Conservation (phyloP, 371 early-diverging fungal species). For the Saksenaea vasiformis region DNA sequence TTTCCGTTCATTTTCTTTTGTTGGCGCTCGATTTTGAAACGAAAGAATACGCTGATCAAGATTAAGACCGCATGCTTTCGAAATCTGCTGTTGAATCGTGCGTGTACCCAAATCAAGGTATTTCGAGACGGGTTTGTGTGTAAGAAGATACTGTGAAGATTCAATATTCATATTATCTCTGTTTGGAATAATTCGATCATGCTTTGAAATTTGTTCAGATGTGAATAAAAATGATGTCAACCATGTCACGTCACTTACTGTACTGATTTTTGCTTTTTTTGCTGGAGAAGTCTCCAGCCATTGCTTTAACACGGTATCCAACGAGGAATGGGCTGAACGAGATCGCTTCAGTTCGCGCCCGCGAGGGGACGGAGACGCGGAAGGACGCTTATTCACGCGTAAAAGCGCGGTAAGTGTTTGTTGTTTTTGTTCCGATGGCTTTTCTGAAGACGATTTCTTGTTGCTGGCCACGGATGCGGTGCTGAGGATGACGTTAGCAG, state of each 20-base stretch:
- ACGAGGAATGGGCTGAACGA: conserved; percentile 23
- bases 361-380: not conserved
- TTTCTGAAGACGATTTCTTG: not conserved
- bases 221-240: not conserved
- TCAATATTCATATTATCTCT: conserved; percentile 62
- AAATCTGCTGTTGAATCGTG: conserved; percentile 76
- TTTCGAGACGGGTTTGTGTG: conserved; percentile 29
- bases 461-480: not conserved
- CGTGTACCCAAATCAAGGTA: conserved; percentile 50
- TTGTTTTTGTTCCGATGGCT: not conserved
- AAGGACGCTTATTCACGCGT: not conserved
- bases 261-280: not conserved
- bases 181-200: conserved; percentile 78
- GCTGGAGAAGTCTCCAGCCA: conserved; percentile 32
- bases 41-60: conserved; percentile 71
- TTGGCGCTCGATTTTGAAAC: conserved; percentile 73
- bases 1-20: conserved; percentile 50
- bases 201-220: conserved; percentile 38
- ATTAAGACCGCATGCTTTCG: conserved; percentile 78
- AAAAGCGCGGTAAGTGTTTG: not conserved
- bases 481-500: not conserved
- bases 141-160: conserved; percentile 66
- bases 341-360: conserved; percentile 26
- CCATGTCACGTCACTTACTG: not conserved
- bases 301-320: conserved; percentile 30